Evolutionary conservation across 2,329 filamentous ascomycete species (phyloP).

Genomic region (Trichoderma pleuroti): DNA sequence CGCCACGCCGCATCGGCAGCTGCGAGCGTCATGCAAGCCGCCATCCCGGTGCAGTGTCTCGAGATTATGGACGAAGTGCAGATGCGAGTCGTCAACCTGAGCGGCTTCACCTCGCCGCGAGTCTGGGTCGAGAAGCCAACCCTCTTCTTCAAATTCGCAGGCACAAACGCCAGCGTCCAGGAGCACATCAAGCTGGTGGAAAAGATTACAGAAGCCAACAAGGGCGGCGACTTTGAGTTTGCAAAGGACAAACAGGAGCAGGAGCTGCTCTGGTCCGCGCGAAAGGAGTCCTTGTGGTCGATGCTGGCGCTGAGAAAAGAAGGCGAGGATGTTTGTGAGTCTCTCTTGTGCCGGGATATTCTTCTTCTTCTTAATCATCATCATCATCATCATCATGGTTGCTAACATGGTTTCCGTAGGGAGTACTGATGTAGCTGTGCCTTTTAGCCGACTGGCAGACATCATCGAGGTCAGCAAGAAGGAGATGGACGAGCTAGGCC

Average conservation of each 20-base stretch:
- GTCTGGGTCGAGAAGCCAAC: constrained; percentile 75
- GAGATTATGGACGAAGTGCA: constrained; percentile 88
- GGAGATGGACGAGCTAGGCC: constrained; percentile 78
- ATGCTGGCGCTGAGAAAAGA: constrained; percentile 67
- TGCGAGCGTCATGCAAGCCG: constrained; percentile 70
- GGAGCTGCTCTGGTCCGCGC: constrained; percentile 72
- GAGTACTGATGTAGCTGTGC: constrained; percentile 83
- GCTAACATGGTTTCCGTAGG: constrained; percentile 35
- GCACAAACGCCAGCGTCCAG: constrained; percentile 70
- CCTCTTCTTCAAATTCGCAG: constrained; percentile 82
- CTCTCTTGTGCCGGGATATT: neutral
- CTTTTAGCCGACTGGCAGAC: constrained; percentile 69
- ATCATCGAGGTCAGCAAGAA: constrained; percentile 82
- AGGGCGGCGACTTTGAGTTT: constrained; percentile 70
- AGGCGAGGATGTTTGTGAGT: constrained; percentile 68
- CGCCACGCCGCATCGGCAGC: constrained; percentile 72
- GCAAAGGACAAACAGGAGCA: constrained; percentile 68
- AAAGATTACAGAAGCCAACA: constrained; percentile 61
- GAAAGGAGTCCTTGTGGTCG: constrained; percentile 82
- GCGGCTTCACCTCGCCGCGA: constrained; percentile 63
- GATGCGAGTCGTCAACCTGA: constrained; percentile 77
- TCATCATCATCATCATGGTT: too few relatives aligned
- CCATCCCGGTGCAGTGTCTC: constrained; percentile 71
- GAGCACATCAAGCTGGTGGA: constrained; percentile 72
- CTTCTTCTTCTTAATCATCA: too few relatives aligned